Evolutionary conservation across 257 asterid species (phyloP).

Genomic region (Ilex asprella): DNA sequence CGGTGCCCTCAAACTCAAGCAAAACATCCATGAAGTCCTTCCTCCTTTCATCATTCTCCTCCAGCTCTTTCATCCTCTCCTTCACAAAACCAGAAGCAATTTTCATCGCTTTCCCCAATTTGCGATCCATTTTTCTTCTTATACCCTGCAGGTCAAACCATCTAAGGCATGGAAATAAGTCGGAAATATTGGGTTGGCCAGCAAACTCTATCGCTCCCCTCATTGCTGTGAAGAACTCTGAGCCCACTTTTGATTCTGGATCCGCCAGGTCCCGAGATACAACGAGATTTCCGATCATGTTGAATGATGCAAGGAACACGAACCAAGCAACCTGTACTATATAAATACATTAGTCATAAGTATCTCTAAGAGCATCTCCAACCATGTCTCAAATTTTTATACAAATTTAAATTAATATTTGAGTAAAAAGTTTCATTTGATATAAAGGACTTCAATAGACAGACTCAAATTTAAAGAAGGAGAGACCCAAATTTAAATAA

Average conservation of each 20-base stretch:
- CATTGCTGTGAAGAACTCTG: conserved; percentile 36
- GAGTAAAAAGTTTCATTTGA: no score
- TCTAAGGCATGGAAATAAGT: conserved; percentile 38
- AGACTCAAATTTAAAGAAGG: no score
- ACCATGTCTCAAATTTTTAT: no score
- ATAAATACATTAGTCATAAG: no score
- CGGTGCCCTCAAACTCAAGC: conserved; percentile 26
- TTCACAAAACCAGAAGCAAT: conserved; percentile 32
- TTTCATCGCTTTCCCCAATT: conserved; percentile 24
- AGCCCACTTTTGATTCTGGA: conserved; percentile 33
- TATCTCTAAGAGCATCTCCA: no score
- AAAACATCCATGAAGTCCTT: conserved; percentile 50
- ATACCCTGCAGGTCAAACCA: conserved; percentile 43
- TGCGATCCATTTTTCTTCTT: conserved; percentile 28
- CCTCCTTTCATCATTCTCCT: conserved; percentile 10
- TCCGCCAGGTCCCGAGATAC: conserved; percentile 37
- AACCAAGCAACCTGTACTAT: conserved; percentile 24
- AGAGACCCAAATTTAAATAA: no score
- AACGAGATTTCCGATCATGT: conserved; percentile 49
- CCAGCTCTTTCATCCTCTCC: conserved; percentile 23
- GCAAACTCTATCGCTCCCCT: conserved; percentile 35
- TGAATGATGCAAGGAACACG: conserved; percentile 40
- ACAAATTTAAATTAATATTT: no score
- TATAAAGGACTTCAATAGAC: no score
- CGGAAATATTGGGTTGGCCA: conserved; percentile 35